Base-by-base conservation (phyloP, 2,329 filamentous ascomycete species). In the Rutstroemia sydowiana region DNA sequence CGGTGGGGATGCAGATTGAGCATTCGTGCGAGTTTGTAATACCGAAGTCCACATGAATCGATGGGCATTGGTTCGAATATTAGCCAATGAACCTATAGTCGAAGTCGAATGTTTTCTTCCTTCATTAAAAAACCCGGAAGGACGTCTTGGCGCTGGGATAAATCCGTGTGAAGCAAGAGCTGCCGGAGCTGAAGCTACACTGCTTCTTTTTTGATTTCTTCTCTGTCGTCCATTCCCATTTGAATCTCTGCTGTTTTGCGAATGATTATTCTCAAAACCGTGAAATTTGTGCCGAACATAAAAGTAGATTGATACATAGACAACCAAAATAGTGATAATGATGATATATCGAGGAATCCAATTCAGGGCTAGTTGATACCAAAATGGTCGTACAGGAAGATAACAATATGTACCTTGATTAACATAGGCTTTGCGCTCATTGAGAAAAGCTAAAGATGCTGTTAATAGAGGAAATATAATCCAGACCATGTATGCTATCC, bases 281-380 rank as follows among this genome's bases (percentile, higher is more conserved):
- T 60, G 50, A 31, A 66, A 66, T 45, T 63, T 66, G 49, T 61
- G 66, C 18, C 71, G 68, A 7, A 90, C 81, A 57, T 88, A 85
- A 10, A 79, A 63, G 63, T 90, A 90, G n/a, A 90, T 82, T 6
- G 77, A 78, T 21, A 78, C 70, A 45, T 88, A 88, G 2, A 87
- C 77, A 26, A 73, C 66, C 31, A 88, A 68, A 56, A 91, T 85
- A 23, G 76, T 70, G 8, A 76, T 62, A 57, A 86, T 79, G 47
- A 89, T 82, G 32, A 87, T 58, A 57, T 89, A 89, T 45, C 87
- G 76, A 32, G 87, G 87, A 7, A 87, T 75, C 87, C 87, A 92
- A 52, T 78, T 78, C 2, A 91, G 71, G 0, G 77, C 81, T 14
- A 84, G 70, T 40, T 82, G 75, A 56, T 84, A 84, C 87, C 87